Evolutionary conservation across 140 eudicot genomes (phyloP), one percentile per base, ranked within the genome.

Genomic region (Flaveria floridana): DNA sequence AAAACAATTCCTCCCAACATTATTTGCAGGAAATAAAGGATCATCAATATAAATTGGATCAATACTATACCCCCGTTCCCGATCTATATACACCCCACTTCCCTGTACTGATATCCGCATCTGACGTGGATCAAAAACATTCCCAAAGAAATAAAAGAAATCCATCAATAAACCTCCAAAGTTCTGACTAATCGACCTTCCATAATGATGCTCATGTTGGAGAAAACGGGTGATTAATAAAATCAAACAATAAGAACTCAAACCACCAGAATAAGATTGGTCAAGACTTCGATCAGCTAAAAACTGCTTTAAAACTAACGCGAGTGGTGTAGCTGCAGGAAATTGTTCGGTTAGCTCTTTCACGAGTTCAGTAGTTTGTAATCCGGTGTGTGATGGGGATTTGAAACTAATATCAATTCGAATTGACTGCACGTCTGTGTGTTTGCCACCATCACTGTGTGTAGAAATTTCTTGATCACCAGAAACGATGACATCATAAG

Each of bases 251-350:
- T 93, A 93, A 9, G 98, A 90, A 76, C 96, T 93, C 75, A 93
- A 81, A 10, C 98, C 98, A 81, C 98, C 98, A 3, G 98, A 93
- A 86, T 93, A 93, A 4, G 98, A 89, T 46, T 93, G 98, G 65
- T 93, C 97, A n/a, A 93, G 86, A 76, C 93, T 86, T 53, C 98
- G 97, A 68, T 93, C 98, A 2, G 98, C 90, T 78, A 93, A 65
- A 74, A 93, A 93, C 80, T 93, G 95, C 82, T 93, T 93, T 13
- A 93, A 80, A 16, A 90, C 98, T 80, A 93, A 80, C 0, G 96
- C 86, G 39, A 93, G 89, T 5, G 98, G 98, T 19, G 88, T 88
- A 7, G 87, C 91, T 61, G 98, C 98, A 34, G 96, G 98, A 77
- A 93, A 93, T 63, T 91, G 95, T 53, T 88, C 97, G 15, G 93